Evolutionary conservation across 306 rosid species (phyloP), one percentile per base, ranked within the genome.

Genomic region (Corylus avellana): DNA sequence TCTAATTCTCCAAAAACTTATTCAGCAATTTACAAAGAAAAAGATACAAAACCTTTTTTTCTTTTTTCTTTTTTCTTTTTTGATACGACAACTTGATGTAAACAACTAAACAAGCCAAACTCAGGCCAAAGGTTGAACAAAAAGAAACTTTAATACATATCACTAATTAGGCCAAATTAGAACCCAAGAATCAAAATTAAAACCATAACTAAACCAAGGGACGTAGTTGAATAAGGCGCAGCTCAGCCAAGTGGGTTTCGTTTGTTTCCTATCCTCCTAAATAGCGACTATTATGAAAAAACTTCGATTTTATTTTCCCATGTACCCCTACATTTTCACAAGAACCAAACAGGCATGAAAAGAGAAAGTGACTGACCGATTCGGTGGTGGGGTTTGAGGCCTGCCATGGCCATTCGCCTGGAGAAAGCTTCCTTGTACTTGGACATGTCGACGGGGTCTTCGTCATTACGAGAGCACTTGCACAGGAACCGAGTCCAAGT

Each of bases 361-460:
- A 54, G 73, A 3, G 51, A 72, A 12, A 61, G 39, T 29, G 51
- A 62, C 87, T 27, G 42, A 92, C 99, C 99, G 74, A 95, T 77
- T 50, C 83, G 87, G 83, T 91, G 96, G 64, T 89, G 98, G 58
- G 98, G 93, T 74, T 93, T 88, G 85, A 95, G 92, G 70, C 98
- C 98, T 37, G 96, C 97, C 89, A 93, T 83, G 76, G 91, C 89
- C 98, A 95, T 95, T 73, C 94, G 89, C n/a, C 80, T 83, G 48
- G 96, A 84, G 87, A 93, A 95, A 56, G 87, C 85, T 88, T 91
- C 88, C 76, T 62, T 85, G 85, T 91, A 90, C 25, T 83, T 88
- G 68, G 83, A 70, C 51, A 87, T 69, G 80, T 93, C 92, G 22
- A 82, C 71, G 48, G 89, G 47, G 73, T 85, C 68, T 68, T 81